Conservation (phyloP, 176 grass and related monocot species). For the Ensete glaucum region DNA sequence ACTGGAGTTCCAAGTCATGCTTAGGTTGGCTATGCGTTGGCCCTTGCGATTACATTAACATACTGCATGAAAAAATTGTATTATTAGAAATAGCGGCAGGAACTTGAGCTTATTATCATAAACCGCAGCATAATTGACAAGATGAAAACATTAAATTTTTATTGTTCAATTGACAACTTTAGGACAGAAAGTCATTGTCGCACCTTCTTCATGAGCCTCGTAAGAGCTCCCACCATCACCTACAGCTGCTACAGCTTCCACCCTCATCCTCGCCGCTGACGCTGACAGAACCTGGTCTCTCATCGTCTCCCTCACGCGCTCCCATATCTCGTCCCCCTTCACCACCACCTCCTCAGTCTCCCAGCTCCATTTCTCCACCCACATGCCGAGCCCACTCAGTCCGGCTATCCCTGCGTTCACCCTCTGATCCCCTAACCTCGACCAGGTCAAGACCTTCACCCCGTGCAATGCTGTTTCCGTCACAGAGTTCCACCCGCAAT, state of each 20-base stretch:
- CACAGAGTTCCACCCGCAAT: slow-evolving; percentile 57
- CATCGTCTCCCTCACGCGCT: slow-evolving; percentile 50
- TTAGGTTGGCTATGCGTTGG: no score
- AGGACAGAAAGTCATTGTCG: background rate
- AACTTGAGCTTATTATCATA: no score
- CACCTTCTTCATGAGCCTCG: slow-evolving; percentile 16
- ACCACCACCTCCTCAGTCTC: slow-evolving; percentile 33
- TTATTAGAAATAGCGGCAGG: no score
- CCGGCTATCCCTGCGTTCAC: slow-evolving; percentile 29
- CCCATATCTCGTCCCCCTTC: slow-evolving; percentile 23
- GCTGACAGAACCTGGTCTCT: slow-evolving; percentile 2
- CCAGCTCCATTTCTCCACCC: slow-evolving; percentile 57
- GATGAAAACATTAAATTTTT: no score
- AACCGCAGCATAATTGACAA: no score
- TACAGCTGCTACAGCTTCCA: slow-evolving; percentile 19
- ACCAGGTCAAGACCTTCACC: slow-evolving; percentile 52
- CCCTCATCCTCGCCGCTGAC: background rate
- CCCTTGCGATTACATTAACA: no score
- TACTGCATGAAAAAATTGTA: no score
- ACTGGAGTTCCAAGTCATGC: no score
- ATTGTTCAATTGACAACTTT: no score
- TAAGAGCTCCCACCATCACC: slow-evolving; percentile 27
- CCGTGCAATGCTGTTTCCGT: slow-evolving; percentile 36
- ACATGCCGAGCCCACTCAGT: slow-evolving; percentile 33
- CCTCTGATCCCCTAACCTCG: slow-evolving; percentile 39